Percentiles rank a stretch among this genome's conserved stretches.
Evolutionary conservation across 2,329 filamentous ascomycete genomes (phyloP).

Genomic region (Aplosporella prunicola): DNA sequence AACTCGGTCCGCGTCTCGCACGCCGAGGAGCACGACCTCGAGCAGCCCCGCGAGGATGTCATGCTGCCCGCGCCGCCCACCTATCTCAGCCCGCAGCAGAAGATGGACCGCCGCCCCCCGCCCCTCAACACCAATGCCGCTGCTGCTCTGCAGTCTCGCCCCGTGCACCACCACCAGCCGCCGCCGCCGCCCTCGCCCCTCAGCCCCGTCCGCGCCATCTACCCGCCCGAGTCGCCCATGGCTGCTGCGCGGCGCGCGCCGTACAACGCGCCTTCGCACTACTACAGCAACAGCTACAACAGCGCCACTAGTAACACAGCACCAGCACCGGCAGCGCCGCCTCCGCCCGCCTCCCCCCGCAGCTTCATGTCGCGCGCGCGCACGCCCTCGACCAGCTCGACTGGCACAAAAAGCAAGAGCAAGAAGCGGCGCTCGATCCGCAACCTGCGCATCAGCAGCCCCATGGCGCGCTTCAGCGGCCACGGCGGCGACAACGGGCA

Average conservation of each 20-base stretch:
- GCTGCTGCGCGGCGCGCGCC: slow-evolving; percentile 3
- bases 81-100: neutral
- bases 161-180: slow-evolving; percentile 14
- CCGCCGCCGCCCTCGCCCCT: slow-evolving; percentile 28
- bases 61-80: slow-evolving; percentile 16
- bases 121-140: slow-evolving; percentile 20
- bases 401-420: slow-evolving; percentile 23
- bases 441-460: slow-evolving; percentile 49
- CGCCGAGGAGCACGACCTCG: slow-evolving; percentile 15
- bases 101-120: slow-evolving; percentile 3
- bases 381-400: slow-evolving; percentile 28
- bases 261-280: slow-evolving; percentile 14
- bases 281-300: slow-evolving; percentile 18
- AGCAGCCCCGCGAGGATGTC: slow-evolving; percentile 3
- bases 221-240: slow-evolving; percentile 28
- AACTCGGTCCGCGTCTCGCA: slow-evolving; percentile 18
- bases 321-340: slow-evolving; percentile 5
- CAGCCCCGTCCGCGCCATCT: slow-evolving; percentile 39
- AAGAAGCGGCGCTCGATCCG: slow-evolving; percentile 40
- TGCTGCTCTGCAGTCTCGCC: slow-evolving; percentile 3
- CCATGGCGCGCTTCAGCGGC: slow-evolving; percentile 37
- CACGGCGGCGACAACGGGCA: too few species aligned
- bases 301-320: too few species aligned
- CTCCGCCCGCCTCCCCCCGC: slow-evolving; percentile 19
- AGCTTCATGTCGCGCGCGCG: slow-evolving; percentile 29